Base-by-base conservation (phyloP, 441 rosid genomes). In the Kokia cookei region DNA sequence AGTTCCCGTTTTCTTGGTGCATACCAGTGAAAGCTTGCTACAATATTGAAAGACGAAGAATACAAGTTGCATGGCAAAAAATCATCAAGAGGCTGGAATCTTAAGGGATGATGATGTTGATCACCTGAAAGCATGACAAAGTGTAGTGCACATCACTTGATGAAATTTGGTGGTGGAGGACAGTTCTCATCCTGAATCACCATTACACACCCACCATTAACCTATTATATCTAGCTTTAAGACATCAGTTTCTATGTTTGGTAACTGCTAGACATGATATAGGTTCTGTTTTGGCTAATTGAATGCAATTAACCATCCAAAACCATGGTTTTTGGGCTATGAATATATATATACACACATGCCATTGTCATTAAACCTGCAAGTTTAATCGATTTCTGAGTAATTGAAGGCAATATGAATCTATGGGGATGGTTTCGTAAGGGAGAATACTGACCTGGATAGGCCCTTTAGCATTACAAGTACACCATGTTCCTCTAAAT, bases 161-260 rank as follows among this genome's bases (percentile, higher is more conserved):
- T 17, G 97, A 93, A 72, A 94, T 89, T 74, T 95, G 98, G 79
- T 93, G 90, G 81, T 95, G 99, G 57, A 93, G 78, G 24, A 93
- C 99, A 80, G 91, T 83, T 84, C 98, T 84, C 24, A 90, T 76
- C 43, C 99, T 95, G 92, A 72, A 76, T 76, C 37, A 15, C 32
- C 19, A 55, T 11, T 2, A 42, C 67, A 55, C 11, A 26, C 62
- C n/a, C 35, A 58, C 62, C 35, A 58, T 58, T 58, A 58, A 5
- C n/a, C 62, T 58, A 58, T 6, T 58, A 26, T 58, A 58, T 26
- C n/a, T 58, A 58, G 62, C 35, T 45, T 45, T 45, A 45, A 45
- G 11, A 45, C 48, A 19, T 19, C 22, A 65, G 47, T 65, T 47
- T 47, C 71, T 24, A 13, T 66, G 12, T 2, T 11, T 55, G 60